Conservation (phyloP, 2,329 filamentous ascomycete species). For the Beauveria rudraprayagi region DNA sequence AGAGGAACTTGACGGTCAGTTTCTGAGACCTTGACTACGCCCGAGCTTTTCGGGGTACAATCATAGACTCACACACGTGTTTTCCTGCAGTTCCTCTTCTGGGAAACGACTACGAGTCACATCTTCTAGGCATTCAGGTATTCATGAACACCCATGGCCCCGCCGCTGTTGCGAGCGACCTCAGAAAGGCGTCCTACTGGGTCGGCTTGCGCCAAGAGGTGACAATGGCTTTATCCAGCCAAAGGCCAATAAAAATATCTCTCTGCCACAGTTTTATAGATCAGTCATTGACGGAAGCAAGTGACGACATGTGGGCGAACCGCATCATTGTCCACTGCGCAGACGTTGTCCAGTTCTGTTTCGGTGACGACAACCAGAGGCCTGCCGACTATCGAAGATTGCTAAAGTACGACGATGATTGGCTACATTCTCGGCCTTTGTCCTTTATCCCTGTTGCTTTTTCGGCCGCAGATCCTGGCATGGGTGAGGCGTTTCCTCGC, state of each 20-base stretch:
- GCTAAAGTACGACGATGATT: not conserved
- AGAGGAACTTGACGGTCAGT: not conserved
- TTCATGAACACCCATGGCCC: not conserved
- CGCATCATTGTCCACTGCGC: slow-evolving; percentile 53
- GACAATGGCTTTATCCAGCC: slow-evolving; percentile 44
- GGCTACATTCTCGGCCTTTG: not conserved
- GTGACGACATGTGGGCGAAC: slow-evolving; percentile 52
- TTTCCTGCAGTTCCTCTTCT: not conserved
- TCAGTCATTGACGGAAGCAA: slow-evolving; percentile 24
- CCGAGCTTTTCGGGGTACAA: not conserved
- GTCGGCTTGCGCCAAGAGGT: slow-evolving; percentile 52
- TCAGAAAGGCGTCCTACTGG: slow-evolving; percentile 49
- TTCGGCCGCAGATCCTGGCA: not conserved
- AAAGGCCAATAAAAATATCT: slow-evolving; percentile 28
- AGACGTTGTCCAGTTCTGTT: slow-evolving; percentile 57
- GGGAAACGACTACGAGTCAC: not conserved
- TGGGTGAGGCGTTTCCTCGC: not conserved
- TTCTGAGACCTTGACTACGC: not conserved
- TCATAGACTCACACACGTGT: not conserved
- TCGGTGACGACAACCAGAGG: slow-evolving; percentile 32
- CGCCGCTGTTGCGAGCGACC: slow-evolving; percentile 22
- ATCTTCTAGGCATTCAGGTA: not conserved
- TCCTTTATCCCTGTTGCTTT: not conserved
- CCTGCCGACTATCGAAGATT: not conserved
- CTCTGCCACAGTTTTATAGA: not conserved